A percentile compares a stretch with the other conserved stretches of the same genome.
Conservation (phyloP, 2,329 filamentous ascomycete genomes). For the Penicillium olsonii region DNA sequence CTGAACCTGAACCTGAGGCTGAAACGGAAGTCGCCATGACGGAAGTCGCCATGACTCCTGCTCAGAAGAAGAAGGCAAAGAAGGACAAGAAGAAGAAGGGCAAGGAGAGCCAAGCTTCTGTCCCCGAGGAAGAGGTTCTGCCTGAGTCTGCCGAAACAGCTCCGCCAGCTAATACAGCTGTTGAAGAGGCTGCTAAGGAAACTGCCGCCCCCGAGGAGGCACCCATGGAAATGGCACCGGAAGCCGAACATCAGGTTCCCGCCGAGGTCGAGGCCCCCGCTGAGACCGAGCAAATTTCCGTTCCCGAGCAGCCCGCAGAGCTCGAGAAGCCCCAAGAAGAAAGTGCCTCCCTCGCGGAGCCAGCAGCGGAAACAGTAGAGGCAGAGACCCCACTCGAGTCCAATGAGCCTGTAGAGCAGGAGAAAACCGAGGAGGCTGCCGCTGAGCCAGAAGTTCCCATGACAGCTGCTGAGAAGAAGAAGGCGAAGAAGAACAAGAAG, state of each 20-base stretch:
- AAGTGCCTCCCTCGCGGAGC: not conserved
- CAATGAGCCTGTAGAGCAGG: not conserved
- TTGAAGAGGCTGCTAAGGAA: constrained; percentile 2
- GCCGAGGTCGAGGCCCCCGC: constrained; percentile 3
- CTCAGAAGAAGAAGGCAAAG: constrained; percentile 39
- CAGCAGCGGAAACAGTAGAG: not conserved
- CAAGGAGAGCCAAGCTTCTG: constrained; percentile 17
- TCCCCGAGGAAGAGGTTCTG: constrained; percentile 14
- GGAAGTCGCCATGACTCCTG: constrained; percentile 16
- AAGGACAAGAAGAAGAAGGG: constrained; percentile 35
- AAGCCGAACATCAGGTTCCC: not conserved
- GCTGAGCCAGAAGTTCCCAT: constrained; percentile 14
- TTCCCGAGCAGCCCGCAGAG: not conserved
- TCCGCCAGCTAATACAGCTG: not conserved
- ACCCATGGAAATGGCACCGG: not conserved
- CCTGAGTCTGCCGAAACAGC: constrained; percentile 4
- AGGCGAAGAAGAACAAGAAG: constrained; percentile 21
- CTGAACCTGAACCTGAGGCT: not conserved
- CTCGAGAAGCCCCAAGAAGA: constrained; percentile 2
- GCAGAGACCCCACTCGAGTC: not conserved
- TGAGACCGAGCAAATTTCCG: not conserved
- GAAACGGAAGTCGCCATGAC: constrained; percentile 13
- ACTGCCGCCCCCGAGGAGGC: not conserved
- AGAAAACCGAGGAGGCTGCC: not conserved
- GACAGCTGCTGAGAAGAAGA: constrained; percentile 18